Base-by-base conservation (phyloP, 345 rosid genomes). In the Nasturtium officinale region DNA sequence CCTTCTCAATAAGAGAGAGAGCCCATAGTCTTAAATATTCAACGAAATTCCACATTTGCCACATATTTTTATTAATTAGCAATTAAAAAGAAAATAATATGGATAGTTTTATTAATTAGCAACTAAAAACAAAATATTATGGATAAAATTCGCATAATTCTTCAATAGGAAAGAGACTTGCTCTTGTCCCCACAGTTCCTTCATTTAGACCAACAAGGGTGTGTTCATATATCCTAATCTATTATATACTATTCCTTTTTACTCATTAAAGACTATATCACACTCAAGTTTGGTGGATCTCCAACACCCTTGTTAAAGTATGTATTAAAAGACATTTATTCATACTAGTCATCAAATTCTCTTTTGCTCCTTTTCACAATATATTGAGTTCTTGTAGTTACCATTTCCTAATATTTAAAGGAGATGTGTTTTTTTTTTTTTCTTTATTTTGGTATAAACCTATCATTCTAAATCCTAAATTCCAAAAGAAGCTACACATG, bases 151-250 rank as follows among this genome's bases (percentile, higher is more conserved):
- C 2, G 20, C 47, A 30, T 7, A 65, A 29, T 61, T n/a, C 16
- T 23, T 9, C 62, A 12, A 47, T 51, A 18, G 40, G 45, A 63
- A 37, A 54, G 26, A 0, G 28, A 63, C 43, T 61, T 52, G 28
- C 37, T 29, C 45, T 21, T 43, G 11, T 73, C 33, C 12, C 50
- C 35, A 12, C n/a, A n/a, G n/a, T 45, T 73, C 16, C 57, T 73
- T 64, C 65, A 32, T 73, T 55, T 73, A 47, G 77, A 65, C 65
- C 72, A 73, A 47, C 77, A 65, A 33, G 43, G 42, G 60, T 65
- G 66, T 57, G 60, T 74, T 48, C 77, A 65, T 73, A 30, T 45
- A 64, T n/a, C n/a, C 65, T 73, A 33, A 57, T 64, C 71, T 45
- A 61, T n/a, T n/a, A 46, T 74, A 65, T 47, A 53, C 32, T 56